These are phyloP conservation scores for Citrus medica DNA, from an alignment of 345 rosid genomes.

Conservation along the genomic window DNA sequence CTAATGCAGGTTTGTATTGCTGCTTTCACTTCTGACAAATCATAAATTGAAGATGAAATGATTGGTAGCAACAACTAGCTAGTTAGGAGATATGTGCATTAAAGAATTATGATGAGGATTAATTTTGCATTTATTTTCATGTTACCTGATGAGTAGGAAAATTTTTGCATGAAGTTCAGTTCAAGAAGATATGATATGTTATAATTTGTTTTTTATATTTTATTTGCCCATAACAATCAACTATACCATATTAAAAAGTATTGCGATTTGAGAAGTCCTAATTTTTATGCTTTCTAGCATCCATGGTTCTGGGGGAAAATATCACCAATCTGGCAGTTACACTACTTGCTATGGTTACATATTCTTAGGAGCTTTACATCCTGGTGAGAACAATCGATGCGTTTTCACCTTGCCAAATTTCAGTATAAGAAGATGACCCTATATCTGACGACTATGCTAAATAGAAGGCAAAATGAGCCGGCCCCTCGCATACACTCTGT, in stretches of 20 bases:
- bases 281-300: neutral
- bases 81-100: neutral
- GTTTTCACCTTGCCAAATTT: neutral
- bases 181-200: too few relatives aligned
- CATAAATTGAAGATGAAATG: neutral
- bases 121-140: neutral
- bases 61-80: neutral
- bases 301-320: neutral
- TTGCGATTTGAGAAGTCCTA: neutral
- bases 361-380: conserved; percentile 1
- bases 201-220: too few relatives aligned
- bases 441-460: neutral
- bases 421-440: neutral
- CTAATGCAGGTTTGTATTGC: neutral
- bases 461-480: neutral
- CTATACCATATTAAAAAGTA: neutral
- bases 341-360: neutral
- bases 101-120: neutral
- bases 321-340: neutral
- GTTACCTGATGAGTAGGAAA: neutral
- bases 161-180: too few relatives aligned
- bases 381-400: neutral
- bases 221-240: neutral
- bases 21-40: neutral
- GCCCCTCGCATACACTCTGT: too few relatives aligned